phyloP scores from a whole-genome alignment of 2,329 filamentous ascomycete genomes.

The Calonectria ilicicola region DNA sequence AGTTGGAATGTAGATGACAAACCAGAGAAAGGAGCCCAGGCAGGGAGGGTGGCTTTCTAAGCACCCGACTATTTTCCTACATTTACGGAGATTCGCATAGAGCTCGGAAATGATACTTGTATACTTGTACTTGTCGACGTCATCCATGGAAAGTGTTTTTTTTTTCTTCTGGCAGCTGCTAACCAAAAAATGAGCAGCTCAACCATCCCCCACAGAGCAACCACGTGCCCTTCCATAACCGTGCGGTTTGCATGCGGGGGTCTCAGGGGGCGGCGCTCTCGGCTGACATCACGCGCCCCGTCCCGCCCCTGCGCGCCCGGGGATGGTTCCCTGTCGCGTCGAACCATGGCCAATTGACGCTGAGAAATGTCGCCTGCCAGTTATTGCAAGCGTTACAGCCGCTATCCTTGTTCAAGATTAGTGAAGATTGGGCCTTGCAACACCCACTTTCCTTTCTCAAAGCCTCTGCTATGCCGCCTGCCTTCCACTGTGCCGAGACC shows the following conservation, averaged over 20 bases:
- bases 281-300: slow-evolving; percentile 8
- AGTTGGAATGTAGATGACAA: not conserved
- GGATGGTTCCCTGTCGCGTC: not conserved
- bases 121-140: too few relatives aligned
- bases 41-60: too few relatives aligned
- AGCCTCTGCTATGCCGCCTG: not conserved
- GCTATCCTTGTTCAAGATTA: not conserved
- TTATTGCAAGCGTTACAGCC: not conserved
- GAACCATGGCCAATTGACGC: not conserved
- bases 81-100: too few relatives aligned
- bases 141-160: not conserved
- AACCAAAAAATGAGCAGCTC: slow-evolving; percentile 4
- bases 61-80: too few relatives aligned
- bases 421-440: not conserved
- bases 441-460: not conserved
- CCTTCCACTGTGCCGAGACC: not conserved
- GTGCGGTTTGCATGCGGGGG: not conserved
- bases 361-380: not conserved
- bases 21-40: too few relatives aligned
- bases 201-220: not conserved
- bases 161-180: not conserved
- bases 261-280: slow-evolving; percentile 3
- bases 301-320: not conserved
- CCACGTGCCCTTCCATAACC: not conserved
- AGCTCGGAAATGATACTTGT: too few relatives aligned